Base-by-base conservation (phyloP, 352 stramenopile species). In the Phytophthora rubi region DNA sequence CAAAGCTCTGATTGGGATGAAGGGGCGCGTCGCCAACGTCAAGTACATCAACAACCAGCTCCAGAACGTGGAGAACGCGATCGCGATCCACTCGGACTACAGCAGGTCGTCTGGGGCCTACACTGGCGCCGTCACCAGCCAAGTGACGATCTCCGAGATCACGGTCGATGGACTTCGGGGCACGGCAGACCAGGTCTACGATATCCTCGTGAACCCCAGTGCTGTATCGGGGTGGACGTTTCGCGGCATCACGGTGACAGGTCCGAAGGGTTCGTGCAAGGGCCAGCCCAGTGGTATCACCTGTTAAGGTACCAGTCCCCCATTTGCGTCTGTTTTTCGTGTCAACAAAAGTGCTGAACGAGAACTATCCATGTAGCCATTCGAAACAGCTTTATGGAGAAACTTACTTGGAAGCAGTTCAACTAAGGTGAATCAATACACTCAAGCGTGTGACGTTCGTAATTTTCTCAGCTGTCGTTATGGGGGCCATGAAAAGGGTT, bases 41-140 rank as follows among this genome's bases (percentile, higher is more conserved):
- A 73, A 39, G 48, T 76, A 79, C 62, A 62, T 26, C 6, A 45
- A 71, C 64, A 81, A 76, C 67, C 28, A 30, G 18, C 62, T 79
- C 2, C 15, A 28, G 26, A 73, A 68, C 53, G 65, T 73, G 18
- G 28, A 60, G 35, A 73, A 68, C 18, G 65, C 59, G 13, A 73
- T 73, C 5, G 65, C 21, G 6, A 59, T 73, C 42, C 65, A 73
- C 45, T 47, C 16, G 1, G 59, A 73, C 65, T 73, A 73, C 65
- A 73, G 59, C 53, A 62, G 37, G 26, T 68, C 65, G 1, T 39
- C 33, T 39, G 65, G 65, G 3, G 58, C 13, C n/a, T 72, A 72
- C 53, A 59, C 58, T 6, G 65, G 62, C 7, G 18, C 45, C 3
- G 32, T 56, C 16, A 71, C 55, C 5, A 74, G 65, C 26, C 8